Conservation (phyloP, 345 rosid species). For the Hibiscus mutabilis region DNA sequence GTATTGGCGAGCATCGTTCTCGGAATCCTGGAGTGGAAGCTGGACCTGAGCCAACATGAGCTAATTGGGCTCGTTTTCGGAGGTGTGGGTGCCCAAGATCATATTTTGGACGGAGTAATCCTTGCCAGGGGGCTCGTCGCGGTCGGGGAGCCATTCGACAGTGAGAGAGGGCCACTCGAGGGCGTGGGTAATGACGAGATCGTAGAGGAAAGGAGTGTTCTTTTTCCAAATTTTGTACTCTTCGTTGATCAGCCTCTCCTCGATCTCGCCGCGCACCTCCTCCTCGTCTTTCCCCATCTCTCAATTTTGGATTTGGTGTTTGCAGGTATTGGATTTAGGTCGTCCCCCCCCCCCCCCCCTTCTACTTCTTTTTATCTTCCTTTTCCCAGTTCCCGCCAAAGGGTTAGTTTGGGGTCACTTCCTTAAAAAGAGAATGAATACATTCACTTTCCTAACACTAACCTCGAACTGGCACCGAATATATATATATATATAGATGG, state of each 20-base stretch:
- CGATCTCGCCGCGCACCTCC: constrained; percentile 92
- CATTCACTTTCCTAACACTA: not conserved
- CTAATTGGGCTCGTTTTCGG: constrained; percentile 94
- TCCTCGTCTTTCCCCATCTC: constrained; percentile 90
- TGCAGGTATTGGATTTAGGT: constrained; percentile 4
- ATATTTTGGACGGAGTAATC: constrained; percentile 96
- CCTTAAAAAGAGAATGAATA: not conserved
- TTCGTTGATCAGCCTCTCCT: constrained; percentile 85
- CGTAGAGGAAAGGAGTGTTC: constrained; percentile 96
- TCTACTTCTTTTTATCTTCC: not conserved
- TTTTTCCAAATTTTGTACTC: constrained; percentile 99
- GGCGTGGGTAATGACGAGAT: constrained; percentile 92
- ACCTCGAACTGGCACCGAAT: not conserved
- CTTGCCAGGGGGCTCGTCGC: constrained; percentile 89
- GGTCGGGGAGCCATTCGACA: constrained; percentile 92
- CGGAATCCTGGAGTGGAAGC: constrained; percentile 88
- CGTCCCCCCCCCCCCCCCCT: not conserved
- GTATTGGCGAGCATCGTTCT: constrained; percentile 87
- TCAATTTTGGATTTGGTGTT: not conserved
- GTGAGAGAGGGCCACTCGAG: constrained; percentile 99
- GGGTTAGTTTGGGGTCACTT: not conserved
- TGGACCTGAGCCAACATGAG: constrained; percentile 95
- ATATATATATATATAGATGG: too few relatives aligned
- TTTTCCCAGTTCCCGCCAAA: constrained; percentile 5
- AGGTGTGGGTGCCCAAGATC: constrained; percentile 96